These are phyloP conservation scores for Conticribra weissflogii DNA, from an alignment of 108 stramenopile species.

Conservation along the genomic window DNA sequence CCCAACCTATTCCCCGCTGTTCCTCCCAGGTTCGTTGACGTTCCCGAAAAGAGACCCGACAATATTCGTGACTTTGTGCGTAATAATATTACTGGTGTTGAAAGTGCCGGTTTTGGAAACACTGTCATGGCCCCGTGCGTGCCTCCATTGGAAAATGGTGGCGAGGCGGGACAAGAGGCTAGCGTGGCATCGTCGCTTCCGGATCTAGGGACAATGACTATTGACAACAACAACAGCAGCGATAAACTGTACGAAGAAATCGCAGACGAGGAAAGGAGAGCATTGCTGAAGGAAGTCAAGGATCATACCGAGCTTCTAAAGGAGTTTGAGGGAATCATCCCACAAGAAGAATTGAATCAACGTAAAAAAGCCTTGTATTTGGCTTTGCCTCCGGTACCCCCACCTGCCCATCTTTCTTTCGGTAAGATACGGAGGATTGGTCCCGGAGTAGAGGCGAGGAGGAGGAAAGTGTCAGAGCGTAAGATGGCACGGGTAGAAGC, in stretches of 20 bases:
- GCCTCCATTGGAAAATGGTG: neutral
- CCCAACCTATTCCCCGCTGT: slow-evolving; percentile 51
- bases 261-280: slow-evolving; percentile 21
- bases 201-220: neutral
- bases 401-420: slow-evolving; percentile 12
- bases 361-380: slow-evolving; percentile 66
- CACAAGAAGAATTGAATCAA: slow-evolving; percentile 45
- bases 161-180: neutral
- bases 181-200: neutral
- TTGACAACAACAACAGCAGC: neutral
- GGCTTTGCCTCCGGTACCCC: slow-evolving; percentile 61
- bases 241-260: neutral
- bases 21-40: slow-evolving; percentile 36
- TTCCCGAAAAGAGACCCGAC: slow-evolving; percentile 29
- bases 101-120: slow-evolving; percentile 3
- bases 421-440: neutral
- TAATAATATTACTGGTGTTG: neutral
- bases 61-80: neutral
- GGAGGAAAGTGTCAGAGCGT: neutral
- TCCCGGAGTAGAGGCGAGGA: neutral
- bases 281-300: slow-evolving; percentile 56
- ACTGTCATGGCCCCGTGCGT: slow-evolving; percentile 12
- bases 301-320: slow-evolving; percentile 66
- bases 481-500: neutral
- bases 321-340: slow-evolving; percentile 63